Base-by-base conservation (phyloP, 1,139 yeast genomes). In the Hemisphaericaspora subhashii region DNA sequence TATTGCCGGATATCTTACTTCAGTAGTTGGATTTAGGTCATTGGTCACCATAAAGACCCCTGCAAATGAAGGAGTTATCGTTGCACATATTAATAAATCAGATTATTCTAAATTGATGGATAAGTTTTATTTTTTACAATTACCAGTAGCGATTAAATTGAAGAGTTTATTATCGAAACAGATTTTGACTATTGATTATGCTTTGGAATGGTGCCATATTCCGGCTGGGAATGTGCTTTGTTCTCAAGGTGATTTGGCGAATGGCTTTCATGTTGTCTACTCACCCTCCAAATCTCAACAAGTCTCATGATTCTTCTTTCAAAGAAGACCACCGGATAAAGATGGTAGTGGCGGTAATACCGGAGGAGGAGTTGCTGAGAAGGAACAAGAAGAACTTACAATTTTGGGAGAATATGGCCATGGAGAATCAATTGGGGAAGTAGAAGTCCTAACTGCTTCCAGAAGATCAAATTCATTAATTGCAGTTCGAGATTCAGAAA, bases 341-440 rank as follows among this genome's bases (percentile, higher is more conserved):
- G 38, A 33, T n/a, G 6, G n/a, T 24, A 15, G 20, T 28, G 4
- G 35, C 45, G 10, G 44, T 39, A 12, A 32, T 40, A 3, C 40
- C 9, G 25, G 24, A 11, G 20, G 18, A 5, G 40, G 36, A 2
- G 30, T 34, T 5, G 27, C 22, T 5, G 26, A 6, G 25, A 51
- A 45, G 15, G 58, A 53, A 8, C 57, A 58, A 12, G 66, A 60
- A 2, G 64, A 66, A 10, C 54, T 60, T 22, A 64, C 60, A 25
- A 72, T 81, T 0, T 51, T 83, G 14, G 87, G 86, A 2, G 98
- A 92, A 55, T 83, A 81, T 54, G 96, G 97, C 0, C 96, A 89
- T 57, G 98, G 98, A 3, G 94, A 87, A 51, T 86, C 96, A 37
- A 78, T 92, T 45, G 98, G 98, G 3, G 98, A 92, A 60, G 83